A percentile compares a stretch with the other conserved stretches of the same genome.
phyloP scores from a whole-genome alignment of 2,329 filamentous ascomycete species.

The Lasiodiplodia hormozganensis region DNA sequence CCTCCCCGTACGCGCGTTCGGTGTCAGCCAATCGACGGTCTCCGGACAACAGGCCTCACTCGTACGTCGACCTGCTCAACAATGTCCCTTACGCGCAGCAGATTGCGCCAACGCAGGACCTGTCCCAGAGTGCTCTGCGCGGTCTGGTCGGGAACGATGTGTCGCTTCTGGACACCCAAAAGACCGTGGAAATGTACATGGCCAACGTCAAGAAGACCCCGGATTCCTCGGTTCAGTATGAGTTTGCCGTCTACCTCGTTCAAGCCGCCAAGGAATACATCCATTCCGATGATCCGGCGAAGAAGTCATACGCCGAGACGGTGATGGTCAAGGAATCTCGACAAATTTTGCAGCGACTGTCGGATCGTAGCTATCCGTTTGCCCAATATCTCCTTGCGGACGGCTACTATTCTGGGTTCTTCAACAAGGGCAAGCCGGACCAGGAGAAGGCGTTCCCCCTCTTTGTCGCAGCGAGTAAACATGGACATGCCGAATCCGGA shows the following conservation, averaged over 20 bases:
- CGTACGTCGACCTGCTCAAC: slow-evolving; percentile 67
- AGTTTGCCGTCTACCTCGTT: slow-evolving; percentile 94
- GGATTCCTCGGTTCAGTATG: slow-evolving; percentile 88
- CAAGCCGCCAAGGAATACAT: slow-evolving; percentile 80
- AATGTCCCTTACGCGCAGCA: slow-evolving; percentile 82
- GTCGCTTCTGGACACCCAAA: slow-evolving; percentile 86
- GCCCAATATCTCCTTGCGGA: slow-evolving; percentile 98
- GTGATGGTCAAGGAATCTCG: slow-evolving; percentile 86
- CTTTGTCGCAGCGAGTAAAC: slow-evolving; percentile 92
- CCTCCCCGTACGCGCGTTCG: slow-evolving; percentile 53
- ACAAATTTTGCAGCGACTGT: slow-evolving; percentile 83
- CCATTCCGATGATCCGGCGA: slow-evolving; percentile 37
- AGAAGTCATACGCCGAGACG: slow-evolving; percentile 33
- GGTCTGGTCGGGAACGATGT: slow-evolving; percentile 85
- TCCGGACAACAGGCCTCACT: slow-evolving; percentile 64
- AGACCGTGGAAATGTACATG: slow-evolving; percentile 97
- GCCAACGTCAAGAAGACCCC: slow-evolving; percentile 97
- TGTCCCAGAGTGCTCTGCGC: slow-evolving; percentile 79
- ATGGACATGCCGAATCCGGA: slow-evolving; percentile 94
- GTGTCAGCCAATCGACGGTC: slow-evolving; percentile 61
- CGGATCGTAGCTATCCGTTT: slow-evolving; percentile 91
- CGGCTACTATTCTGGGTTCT: slow-evolving; percentile 90
- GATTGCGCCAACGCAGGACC: slow-evolving; percentile 65
- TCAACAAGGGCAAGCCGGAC: slow-evolving; percentile 93
- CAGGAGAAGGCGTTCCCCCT: slow-evolving; percentile 90